Conservation (phyloP, 1,284 basidiomycete species). For the Somion occarium region DNA sequence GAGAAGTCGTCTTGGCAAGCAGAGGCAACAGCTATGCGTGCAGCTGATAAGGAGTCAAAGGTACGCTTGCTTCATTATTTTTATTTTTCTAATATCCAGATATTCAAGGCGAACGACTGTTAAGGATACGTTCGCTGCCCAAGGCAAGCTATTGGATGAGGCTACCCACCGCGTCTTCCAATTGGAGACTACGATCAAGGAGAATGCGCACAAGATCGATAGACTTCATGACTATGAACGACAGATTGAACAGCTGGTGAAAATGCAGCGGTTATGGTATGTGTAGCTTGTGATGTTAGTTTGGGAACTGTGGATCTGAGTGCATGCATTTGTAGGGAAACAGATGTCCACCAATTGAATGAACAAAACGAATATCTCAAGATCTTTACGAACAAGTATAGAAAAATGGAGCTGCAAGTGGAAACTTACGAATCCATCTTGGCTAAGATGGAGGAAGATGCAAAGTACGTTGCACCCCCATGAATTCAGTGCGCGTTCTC, state of each 20-base stretch:
- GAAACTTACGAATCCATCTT: conserved; percentile 51
- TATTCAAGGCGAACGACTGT: background rate
- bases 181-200: conserved; percentile 62
- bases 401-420: conserved; percentile 59
- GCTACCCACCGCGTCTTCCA: conserved; percentile 56
- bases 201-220: conserved; percentile 69
- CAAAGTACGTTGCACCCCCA: conserved; percentile 50
- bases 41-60: conserved; percentile 58
- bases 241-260: conserved; percentile 67
- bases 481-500: conserved; percentile 4
- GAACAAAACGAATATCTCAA: conserved; percentile 55
- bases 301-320: background rate
- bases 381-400: conserved; percentile 48
- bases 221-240: conserved; percentile 67
- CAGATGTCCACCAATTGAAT: conserved; percentile 67
- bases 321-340: conserved; percentile 49
- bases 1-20: conserved; percentile 63
- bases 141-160: conserved; percentile 59
- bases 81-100: background rate
- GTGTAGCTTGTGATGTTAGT: conserved; percentile 18
- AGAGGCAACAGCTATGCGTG: conserved; percentile 59
- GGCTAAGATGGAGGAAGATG: conserved; percentile 44
- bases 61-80: conserved; percentile 31
- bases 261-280: conserved; percentile 68
- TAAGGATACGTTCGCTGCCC: conserved; percentile 64